These are phyloP conservation scores for Circinella umbellata DNA, from an alignment of 371 early-diverging fungal genomes.

Conservation along the genomic window DNA sequence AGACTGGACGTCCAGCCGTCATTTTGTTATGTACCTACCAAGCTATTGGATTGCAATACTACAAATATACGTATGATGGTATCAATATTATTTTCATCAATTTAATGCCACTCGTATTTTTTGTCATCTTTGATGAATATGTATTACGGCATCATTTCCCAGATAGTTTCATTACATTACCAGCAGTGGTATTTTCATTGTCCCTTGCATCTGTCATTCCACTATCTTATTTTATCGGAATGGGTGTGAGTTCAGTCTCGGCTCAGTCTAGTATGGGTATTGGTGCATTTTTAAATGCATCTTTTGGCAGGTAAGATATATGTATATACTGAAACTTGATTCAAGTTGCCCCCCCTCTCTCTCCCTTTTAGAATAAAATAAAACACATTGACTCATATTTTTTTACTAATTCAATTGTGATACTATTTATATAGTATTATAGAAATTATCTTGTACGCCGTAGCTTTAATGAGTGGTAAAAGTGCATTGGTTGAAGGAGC, in stretches of 20 bases:
- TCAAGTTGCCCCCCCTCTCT: too few relatives aligned
- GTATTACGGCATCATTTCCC: constrained; percentile 59
- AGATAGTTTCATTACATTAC: constrained; percentile 59
- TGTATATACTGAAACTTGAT: too few relatives aligned
- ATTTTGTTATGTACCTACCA: constrained; percentile 81
- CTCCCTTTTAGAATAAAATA: too few relatives aligned
- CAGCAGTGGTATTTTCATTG: constrained; percentile 74
- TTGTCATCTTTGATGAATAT: constrained; percentile 85
- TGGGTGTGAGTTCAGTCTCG: constrained; percentile 94
- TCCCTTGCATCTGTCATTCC: constrained; percentile 91
- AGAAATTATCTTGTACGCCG: constrained; percentile 91
- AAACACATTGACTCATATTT: too few relatives aligned
- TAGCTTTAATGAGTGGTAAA: constrained; percentile 91
- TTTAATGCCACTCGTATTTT: constrained; percentile 80
- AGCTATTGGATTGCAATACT: constrained; percentile 82
- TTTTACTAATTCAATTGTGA: neutral
- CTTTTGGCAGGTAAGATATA: constrained; percentile 72
- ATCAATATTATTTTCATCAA: constrained; percentile 97
- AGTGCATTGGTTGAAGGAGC: constrained; percentile 89
- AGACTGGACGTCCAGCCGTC: constrained; percentile 30
- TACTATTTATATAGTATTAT: constrained; percentile 69
- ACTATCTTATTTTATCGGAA: constrained; percentile 95
- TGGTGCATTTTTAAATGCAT: constrained; percentile 96
- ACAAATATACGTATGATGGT: constrained; percentile 95
- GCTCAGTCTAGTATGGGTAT: constrained; percentile 91